Evolutionary conservation across 2,329 filamentous ascomycete genomes (phyloP).

Genomic region (Gaeumannomyces tritici): DNA sequence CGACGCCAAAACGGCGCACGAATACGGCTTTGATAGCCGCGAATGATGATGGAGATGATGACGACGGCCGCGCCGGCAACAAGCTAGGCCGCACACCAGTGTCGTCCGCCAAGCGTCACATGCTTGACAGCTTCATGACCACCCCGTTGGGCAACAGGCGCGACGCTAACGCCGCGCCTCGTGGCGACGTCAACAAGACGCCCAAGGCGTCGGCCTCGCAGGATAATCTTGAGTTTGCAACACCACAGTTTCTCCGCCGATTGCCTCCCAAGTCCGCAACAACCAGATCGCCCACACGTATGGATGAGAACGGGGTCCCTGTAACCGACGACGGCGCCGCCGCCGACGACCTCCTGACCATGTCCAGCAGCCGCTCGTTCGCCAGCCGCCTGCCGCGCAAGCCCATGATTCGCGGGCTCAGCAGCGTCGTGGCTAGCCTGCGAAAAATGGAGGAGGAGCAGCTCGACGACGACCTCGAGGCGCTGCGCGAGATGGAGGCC

Average conservation of each 20-base stretch:
- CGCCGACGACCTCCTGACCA: neutral
- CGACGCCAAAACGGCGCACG: slow-evolving; percentile 29
- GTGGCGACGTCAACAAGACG: slow-evolving; percentile 4
- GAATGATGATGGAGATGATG: neutral
- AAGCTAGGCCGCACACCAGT: slow-evolving; percentile 38
- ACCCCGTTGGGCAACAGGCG: slow-evolving; percentile 45
- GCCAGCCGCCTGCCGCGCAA: slow-evolving; percentile 45
- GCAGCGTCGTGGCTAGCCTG: slow-evolving; percentile 62
- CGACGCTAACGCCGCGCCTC: slow-evolving; percentile 20
- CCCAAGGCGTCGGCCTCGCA: slow-evolving; percentile 25
- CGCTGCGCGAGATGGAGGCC: slow-evolving; percentile 60
- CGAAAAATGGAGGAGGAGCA: slow-evolving; percentile 60
- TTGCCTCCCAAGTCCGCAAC: slow-evolving; percentile 31
- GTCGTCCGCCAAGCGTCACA: slow-evolving; percentile 49
- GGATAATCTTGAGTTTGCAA: slow-evolving; percentile 46
- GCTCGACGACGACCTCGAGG: slow-evolving; percentile 65
- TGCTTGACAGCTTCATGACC: slow-evolving; percentile 55
- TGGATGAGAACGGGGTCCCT: slow-evolving; percentile 45
- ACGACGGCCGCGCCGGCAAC: neutral
- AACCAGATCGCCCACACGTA: slow-evolving; percentile 6
- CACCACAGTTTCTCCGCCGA: slow-evolving; percentile 60
- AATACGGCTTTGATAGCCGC: slow-evolving; percentile 11
- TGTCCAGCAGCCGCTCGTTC: neutral
- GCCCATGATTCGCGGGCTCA: slow-evolving; percentile 59
- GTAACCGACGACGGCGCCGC: slow-evolving; percentile 12